phyloP scores from a whole-genome alignment of 176 grass and related monocot genomes.

The Cenchrus purpureus region DNA sequence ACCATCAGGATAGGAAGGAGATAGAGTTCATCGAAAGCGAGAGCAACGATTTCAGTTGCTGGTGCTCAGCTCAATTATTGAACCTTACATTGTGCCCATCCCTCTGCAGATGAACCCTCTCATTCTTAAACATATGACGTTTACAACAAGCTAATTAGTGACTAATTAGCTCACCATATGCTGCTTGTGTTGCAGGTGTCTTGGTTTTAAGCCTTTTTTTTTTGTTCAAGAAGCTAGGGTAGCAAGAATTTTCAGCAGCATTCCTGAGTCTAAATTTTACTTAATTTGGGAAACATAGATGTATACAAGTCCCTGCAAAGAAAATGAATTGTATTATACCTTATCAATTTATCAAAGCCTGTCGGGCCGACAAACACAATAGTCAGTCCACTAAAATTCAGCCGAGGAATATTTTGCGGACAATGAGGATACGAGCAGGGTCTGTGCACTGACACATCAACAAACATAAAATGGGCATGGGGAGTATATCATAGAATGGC shows the following conservation, averaged over 20 bases:
- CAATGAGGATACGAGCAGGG: neutral
- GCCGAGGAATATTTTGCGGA: neutral
- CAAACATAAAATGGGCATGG: conserved; percentile 1
- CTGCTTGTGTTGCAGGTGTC: neutral
- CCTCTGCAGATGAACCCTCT: neutral
- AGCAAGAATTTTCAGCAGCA: neutral
- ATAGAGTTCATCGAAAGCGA: conserved; percentile 8
- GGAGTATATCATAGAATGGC: conserved; percentile 15
- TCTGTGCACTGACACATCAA: conserved; percentile 1
- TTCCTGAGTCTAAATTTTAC: neutral
- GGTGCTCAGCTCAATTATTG: conserved; percentile 39
- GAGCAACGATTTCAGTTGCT: neutral
- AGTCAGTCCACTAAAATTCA: neutral
- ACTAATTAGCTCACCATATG: neutral
- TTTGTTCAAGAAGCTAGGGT: neutral
- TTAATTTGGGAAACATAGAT: neutral
- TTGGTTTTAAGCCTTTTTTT: neutral
- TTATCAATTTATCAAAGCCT: neutral
- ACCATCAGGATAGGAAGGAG: conserved; percentile 2
- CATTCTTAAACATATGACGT: neutral
- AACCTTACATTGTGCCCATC: neutral
- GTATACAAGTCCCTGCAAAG: too few species aligned
- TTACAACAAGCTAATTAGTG: too few species aligned
- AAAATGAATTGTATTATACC: neutral
- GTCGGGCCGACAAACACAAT: neutral